phyloP scores from a whole-genome alignment of 192 early-diverging fungal species.

The Coemansia sp. region DNA sequence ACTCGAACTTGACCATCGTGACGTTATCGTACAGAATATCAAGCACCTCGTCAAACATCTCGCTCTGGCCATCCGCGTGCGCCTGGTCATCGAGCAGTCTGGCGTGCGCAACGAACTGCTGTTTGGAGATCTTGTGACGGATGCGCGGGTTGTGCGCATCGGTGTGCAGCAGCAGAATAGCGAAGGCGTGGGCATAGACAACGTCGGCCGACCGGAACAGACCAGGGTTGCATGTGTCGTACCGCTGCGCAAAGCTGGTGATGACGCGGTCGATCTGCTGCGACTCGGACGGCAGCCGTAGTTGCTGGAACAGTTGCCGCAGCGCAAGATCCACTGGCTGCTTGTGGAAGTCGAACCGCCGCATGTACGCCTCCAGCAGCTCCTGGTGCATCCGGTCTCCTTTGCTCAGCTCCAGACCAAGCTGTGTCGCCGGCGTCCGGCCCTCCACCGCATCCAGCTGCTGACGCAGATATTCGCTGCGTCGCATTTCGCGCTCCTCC shows the following conservation, averaged over 20 bases:
- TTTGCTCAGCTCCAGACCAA: constrained; percentile 60
- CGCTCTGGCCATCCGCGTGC: constrained; percentile 20
- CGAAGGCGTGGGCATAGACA: constrained; percentile 77
- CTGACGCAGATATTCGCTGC: constrained; percentile 37
- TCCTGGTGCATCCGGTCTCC: constrained; percentile 58
- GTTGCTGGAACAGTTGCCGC: constrained; percentile 69
- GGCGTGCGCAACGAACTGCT: constrained; percentile 72
- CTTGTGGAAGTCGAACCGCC: constrained; percentile 61
- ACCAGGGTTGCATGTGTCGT: constrained; percentile 67
- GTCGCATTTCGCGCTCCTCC: constrained; percentile 10
- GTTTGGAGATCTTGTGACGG: constrained; percentile 78
- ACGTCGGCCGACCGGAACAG: constrained; percentile 65
- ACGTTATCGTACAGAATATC: constrained; percentile 64
- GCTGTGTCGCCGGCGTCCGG: constrained; percentile 42
- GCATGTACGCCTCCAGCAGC: constrained; percentile 61
- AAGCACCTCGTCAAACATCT: constrained; percentile 68
- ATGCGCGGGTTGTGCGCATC: constrained; percentile 85
- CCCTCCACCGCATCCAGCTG: constrained; percentile 41
- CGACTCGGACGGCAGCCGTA: constrained; percentile 75
- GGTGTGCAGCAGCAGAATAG: constrained; percentile 79
- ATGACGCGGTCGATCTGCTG: constrained; percentile 85
- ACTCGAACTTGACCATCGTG: constrained; percentile 53
- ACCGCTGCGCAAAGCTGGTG: constrained; percentile 70
- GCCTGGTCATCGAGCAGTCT: constrained; percentile 66
- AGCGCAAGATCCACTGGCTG: constrained; percentile 69